Percentiles rank a stretch among this genome's conserved stretches.
phyloP scores from a whole-genome alignment of 441 rosid species.

The Euphorbia neoarborescens region DNA sequence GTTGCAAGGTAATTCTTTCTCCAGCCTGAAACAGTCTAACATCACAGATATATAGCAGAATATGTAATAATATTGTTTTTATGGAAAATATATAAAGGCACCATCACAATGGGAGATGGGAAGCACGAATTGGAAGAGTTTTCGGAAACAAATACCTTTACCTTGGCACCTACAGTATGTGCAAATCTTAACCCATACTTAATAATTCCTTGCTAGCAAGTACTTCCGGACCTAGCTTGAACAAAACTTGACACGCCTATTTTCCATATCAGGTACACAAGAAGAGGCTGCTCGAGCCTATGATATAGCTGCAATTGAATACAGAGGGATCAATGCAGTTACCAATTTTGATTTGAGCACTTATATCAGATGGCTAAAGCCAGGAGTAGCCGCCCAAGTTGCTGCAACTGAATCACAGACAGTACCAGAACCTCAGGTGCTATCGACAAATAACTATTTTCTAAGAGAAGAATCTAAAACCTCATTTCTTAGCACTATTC shows the following conservation, averaged over 20 bases:
- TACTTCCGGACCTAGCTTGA: background rate
- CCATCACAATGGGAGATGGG: conserved; percentile 76
- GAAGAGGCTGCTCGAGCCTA: conserved; percentile 77
- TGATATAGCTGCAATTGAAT: conserved; percentile 65
- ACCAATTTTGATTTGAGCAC: conserved; percentile 55
- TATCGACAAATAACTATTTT: conserved; percentile 17
- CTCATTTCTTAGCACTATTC: conserved; percentile 19
- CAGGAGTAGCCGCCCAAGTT: conserved; percentile 26
- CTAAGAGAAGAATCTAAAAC: conserved; percentile 31
- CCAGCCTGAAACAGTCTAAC: background rate
- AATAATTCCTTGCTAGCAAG: background rate
- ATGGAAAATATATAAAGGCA: conserved; percentile 32
- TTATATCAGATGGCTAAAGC: conserved; percentile 53
- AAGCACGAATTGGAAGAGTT: conserved; percentile 63
- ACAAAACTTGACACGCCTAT: background rate
- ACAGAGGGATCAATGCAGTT: conserved; percentile 62
- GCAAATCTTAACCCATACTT: background rate
- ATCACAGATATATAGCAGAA: background rate
- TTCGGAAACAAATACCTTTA: conserved; percentile 68
- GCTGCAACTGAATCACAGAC: conserved; percentile 22
- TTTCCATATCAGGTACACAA: conserved; percentile 42
- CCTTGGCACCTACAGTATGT: conserved; percentile 58
- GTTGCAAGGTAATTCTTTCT: conserved; percentile 46
- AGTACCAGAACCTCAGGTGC: conserved; percentile 21
- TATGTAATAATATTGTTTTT: background rate